Percentiles rank a stretch among this genome's conserved stretches.
phyloP scores from a whole-genome alignment of 495 filamentous ascomycete genomes.

The Alectoria sarmentosa region DNA sequence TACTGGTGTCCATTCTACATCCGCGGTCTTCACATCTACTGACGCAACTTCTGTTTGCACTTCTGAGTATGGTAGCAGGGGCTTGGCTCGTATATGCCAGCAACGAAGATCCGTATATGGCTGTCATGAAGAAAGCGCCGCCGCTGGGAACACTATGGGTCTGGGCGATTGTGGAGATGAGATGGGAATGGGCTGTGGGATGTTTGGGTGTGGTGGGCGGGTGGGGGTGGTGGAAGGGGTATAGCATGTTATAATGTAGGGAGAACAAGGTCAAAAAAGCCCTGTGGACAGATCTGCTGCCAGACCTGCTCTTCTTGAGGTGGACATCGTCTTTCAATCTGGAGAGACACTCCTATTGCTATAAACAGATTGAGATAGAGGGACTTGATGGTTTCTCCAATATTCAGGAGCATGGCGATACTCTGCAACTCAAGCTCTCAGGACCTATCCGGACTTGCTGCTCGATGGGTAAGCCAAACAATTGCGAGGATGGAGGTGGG shows the following conservation, averaged over 20 bases:
- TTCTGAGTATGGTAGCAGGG: slow-evolving; percentile 49
- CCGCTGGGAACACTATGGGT: slow-evolving; percentile 88
- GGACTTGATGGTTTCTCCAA: too few species aligned
- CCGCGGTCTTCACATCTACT: slow-evolving; percentile 35
- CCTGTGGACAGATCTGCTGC: background rate
- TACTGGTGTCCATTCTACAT: slow-evolving; percentile 30
- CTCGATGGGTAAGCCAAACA: background rate
- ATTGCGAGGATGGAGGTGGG: background rate
- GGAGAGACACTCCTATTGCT: too few species aligned
- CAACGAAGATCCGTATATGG: slow-evolving; percentile 72
- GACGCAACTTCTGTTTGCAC: slow-evolving; percentile 57
- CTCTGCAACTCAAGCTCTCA: background rate
- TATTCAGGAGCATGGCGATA: too few species aligned
- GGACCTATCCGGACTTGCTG: background rate
- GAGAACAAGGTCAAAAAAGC: background rate
- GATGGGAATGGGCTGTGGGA: slow-evolving; percentile 56
- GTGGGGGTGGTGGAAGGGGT: slow-evolving; percentile 70
- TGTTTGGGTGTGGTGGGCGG: slow-evolving; percentile 52
- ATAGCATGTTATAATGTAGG: slow-evolving; percentile 31
- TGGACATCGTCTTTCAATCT: background rate
- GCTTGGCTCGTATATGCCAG: slow-evolving; percentile 74
- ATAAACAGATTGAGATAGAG: too few species aligned
- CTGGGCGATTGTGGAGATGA: slow-evolving; percentile 85
- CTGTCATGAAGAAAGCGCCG: slow-evolving; percentile 86
- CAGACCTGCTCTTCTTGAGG: background rate